A percentile compares a stretch with the other conserved stretches of the same genome.
Conservation (phyloP, 2,329 filamentous ascomycete species). For the Dissoconium aciculare region DNA sequence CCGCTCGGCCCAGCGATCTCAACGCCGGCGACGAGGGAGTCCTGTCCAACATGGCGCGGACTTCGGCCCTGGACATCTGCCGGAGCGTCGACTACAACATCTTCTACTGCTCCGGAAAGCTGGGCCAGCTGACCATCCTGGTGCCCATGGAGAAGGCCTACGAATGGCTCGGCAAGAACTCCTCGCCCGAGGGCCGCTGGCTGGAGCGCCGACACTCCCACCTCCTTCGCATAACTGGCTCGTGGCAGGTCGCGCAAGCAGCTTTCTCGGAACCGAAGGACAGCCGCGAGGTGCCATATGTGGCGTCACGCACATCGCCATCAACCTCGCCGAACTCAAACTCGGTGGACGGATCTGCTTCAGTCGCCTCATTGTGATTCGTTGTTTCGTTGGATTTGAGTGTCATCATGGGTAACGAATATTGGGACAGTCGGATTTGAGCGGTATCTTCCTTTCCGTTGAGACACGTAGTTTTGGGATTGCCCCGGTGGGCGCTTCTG, state of each 20-base stretch:
- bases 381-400: no score
- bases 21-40: neutral
- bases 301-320: no score
- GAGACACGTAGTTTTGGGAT: no score
- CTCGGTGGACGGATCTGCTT: no score
- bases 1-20: neutral
- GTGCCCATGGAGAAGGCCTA: constrained; percentile 1
- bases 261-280: neutral
- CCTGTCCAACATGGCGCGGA: neutral
- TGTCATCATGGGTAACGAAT: no score
- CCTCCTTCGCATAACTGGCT: neutral
- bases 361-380: no score
- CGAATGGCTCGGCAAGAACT: neutral
- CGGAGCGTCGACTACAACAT: neutral
- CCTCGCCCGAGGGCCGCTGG: neutral
- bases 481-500: no score
- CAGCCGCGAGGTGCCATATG: neutral
- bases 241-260: neutral
- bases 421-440: no score
- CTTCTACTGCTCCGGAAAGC: neutral
- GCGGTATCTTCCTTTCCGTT: no score
- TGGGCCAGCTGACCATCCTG: neutral
- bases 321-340: no score
- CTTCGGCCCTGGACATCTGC: neutral
- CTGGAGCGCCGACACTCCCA: neutral